phyloP scores from a whole-genome alignment of 1,284 basidiomycete genomes.

The Athelia psychrophila region DNA sequence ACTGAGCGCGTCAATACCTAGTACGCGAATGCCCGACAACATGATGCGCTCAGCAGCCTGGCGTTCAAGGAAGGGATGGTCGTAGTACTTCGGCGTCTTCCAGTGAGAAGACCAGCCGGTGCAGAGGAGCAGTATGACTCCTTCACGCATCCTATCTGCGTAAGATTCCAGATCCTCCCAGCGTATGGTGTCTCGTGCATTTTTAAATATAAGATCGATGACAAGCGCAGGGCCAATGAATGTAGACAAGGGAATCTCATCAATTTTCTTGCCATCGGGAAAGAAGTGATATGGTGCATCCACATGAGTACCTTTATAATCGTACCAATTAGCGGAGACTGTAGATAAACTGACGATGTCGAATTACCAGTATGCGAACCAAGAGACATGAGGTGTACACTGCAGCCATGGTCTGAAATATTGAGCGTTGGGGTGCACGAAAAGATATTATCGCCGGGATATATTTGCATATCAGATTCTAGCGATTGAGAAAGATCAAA shows the following conservation, averaged over 20 bases:
- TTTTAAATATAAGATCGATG: slow-evolving; percentile 41
- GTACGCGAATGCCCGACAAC: slow-evolving; percentile 44
- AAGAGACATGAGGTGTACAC: slow-evolving; percentile 45
- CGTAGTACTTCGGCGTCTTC: slow-evolving; percentile 47
- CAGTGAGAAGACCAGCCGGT: slow-evolving; percentile 64
- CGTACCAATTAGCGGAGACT: neutral
- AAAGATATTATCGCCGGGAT: slow-evolving; percentile 55
- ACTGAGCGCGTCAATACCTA: slow-evolving; percentile 62
- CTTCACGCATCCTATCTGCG: slow-evolving; percentile 29
- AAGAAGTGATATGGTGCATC: slow-evolving; percentile 75
- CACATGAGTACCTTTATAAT: slow-evolving; percentile 62
- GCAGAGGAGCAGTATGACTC: slow-evolving; percentile 45
- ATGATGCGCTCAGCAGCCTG: slow-evolving; percentile 49
- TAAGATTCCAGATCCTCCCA: slow-evolving; percentile 47
- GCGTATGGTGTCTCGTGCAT: slow-evolving; percentile 41
- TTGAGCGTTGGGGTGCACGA: slow-evolving; percentile 30
- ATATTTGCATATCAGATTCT: slow-evolving; percentile 38
- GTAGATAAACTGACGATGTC: neutral
- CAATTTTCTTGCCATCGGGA: slow-evolving; percentile 47
- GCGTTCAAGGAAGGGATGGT: slow-evolving; percentile 60
- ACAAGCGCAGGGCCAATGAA: slow-evolving; percentile 52
- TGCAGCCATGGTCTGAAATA: slow-evolving; percentile 44
- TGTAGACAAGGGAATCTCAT: slow-evolving; percentile 47
- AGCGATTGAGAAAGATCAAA: slow-evolving; percentile 59
- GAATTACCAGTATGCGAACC: slow-evolving; percentile 45